A percentile compares a stretch with the other conserved stretches of the same genome.
Conservation (phyloP, 148 eudicot genomes). For the Nepenthes gracilis region DNA sequence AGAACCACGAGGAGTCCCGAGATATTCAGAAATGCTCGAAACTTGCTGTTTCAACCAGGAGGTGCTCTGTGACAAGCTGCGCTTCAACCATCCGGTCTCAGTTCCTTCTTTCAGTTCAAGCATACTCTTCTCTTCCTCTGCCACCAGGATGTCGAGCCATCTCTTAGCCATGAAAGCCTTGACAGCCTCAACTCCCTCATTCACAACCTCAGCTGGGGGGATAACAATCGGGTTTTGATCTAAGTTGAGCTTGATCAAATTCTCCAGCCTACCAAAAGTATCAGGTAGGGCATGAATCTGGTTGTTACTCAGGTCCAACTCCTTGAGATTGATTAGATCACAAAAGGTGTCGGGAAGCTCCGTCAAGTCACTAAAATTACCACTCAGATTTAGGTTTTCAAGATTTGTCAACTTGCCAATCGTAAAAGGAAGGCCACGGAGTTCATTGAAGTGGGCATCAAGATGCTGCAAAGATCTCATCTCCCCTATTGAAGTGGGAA, state of each 20-base stretch:
- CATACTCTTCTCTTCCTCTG: conserved; percentile 50
- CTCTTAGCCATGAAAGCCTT: conserved; percentile 63
- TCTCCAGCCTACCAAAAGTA: conserved; percentile 64
- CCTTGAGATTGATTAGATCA: conserved; percentile 53
- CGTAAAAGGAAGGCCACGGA: conserved; percentile 58
- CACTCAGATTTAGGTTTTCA: conserved; percentile 52
- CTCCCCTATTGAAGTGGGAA: conserved; percentile 81
- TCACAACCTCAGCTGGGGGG: conserved; percentile 68
- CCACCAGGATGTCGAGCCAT: conserved; percentile 44
- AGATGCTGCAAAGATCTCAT: conserved; percentile 59
- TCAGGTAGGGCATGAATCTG: conserved; percentile 78
- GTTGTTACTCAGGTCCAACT: conserved; percentile 83
- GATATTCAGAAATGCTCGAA: conserved; percentile 43
- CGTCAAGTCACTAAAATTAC: conserved; percentile 81
- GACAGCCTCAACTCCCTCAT: conserved; percentile 55
- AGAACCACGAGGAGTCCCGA: conserved; percentile 31
- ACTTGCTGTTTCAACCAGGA: conserved; percentile 44
- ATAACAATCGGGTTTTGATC: conserved; percentile 69
- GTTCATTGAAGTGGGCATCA: conserved; percentile 87
- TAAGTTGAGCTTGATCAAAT: conserved; percentile 54
- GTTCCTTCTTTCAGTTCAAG: conserved; percentile 27
- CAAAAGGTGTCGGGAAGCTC: conserved; percentile 73
- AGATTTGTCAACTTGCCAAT: conserved; percentile 66
- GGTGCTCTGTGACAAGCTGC: conserved; percentile 59
- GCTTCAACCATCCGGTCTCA: conserved; percentile 48